Evolutionary conservation across 108 stramenopile genomes (phyloP), one percentile per base, ranked within the genome.

Genomic region (Aurantiochytrium sp.): DNA sequence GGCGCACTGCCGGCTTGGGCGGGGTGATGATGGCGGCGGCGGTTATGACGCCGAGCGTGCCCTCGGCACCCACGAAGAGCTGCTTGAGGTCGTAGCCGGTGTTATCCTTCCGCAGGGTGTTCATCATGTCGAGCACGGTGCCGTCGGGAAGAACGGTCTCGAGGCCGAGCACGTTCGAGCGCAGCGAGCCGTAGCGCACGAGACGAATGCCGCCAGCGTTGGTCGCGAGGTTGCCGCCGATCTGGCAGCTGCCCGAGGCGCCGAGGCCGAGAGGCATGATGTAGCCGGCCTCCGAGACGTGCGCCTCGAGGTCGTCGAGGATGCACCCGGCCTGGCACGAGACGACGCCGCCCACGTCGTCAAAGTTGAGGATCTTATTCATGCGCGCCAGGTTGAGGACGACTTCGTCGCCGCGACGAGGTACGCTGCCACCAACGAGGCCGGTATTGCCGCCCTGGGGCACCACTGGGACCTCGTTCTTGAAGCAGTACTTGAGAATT

Each of bases 401-500:
- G 68, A 99, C 89, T 91, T 98, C 97, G 55, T 92, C 89, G 42
- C 89, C 55, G 10, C 50, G 68, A 0, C 89, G 42, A 24, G 96
- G 95, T 1, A 98, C 94, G 69, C 93, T 90, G 6, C 98, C 98
- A 19, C 98, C 98, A 4, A 98, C 97, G 21, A 99, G 89, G 1
- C 97, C 96, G 21, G 98, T 98, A 68, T 98, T 98, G 37, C 98
- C 98, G 36, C 95, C 97, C 87, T 97, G 98, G 1, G 97, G 95
- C 19, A 97, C 96, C 4, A 99, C 92, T 0, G 94, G 92, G 17
- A 99, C 87, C 22, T 85, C 55, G 37, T 92, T 86, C 36, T 91
- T 87, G 88, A 95, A 52, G 90, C 97, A 99, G 88, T 97, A 96
- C 55, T 69, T n/a, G 22, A 99, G 81, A 22, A 99, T 91, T n/a